Conservation (phyloP, 1,284 basidiomycete species). For the Naganishia sp. region DNA sequence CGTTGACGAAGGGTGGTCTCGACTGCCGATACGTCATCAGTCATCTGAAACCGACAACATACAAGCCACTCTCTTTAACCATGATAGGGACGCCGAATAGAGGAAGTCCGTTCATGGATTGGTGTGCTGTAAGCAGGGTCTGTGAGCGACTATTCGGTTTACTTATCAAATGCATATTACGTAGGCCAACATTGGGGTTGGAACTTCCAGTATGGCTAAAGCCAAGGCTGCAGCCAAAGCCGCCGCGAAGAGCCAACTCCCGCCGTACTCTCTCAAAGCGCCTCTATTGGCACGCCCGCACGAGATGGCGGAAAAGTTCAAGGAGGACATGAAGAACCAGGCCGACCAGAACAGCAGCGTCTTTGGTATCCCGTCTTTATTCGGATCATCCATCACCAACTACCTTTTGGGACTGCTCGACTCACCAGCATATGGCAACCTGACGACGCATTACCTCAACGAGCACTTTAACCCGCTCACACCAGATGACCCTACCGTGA, state of each 20-base stretch:
- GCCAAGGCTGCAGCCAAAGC: slow-evolving; percentile 41
- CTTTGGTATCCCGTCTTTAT: slow-evolving; percentile 36
- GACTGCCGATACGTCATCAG: slow-evolving; percentile 84
- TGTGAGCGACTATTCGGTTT: background rate
- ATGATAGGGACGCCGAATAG: slow-evolving; percentile 92
- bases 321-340: slow-evolving; percentile 31
- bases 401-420: slow-evolving; percentile 90
- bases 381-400: slow-evolving; percentile 63
- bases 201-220: slow-evolving; percentile 54
- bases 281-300: slow-evolving; percentile 53
- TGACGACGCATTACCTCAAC: slow-evolving; percentile 82
- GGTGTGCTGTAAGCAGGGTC: slow-evolving; percentile 72
- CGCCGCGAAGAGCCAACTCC: slow-evolving; percentile 40
- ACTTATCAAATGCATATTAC: slow-evolving; percentile 3
- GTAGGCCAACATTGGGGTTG: slow-evolving; percentile 82
- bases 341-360: slow-evolving; percentile 26
- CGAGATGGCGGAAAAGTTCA: slow-evolving; percentile 26
- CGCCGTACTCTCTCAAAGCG: slow-evolving; percentile 57
- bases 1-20: slow-evolving; percentile 67
- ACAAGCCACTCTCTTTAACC: slow-evolving; percentile 83
- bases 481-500: slow-evolving; percentile 78
- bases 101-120: slow-evolving; percentile 98
- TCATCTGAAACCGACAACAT: slow-evolving; percentile 77
- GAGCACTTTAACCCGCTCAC: slow-evolving; percentile 88
- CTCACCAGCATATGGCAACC: slow-evolving; percentile 94